Conservation (phyloP, 2,329 filamentous ascomycete genomes). For the Ophiostoma sp. region DNA sequence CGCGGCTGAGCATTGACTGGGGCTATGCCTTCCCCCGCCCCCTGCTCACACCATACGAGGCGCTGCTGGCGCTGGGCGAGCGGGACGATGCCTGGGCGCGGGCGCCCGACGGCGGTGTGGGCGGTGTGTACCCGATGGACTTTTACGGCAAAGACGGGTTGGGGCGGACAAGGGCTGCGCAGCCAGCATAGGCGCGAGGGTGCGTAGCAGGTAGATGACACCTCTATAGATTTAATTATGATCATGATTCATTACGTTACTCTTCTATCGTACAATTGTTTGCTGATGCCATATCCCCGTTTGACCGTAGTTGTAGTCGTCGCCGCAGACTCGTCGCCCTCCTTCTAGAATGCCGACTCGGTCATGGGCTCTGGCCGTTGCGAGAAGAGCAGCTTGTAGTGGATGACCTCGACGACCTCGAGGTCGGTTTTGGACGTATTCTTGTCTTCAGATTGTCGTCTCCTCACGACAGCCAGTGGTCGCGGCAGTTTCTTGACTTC, state of each 20-base stretch:
- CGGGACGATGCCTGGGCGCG: conserved; percentile 65
- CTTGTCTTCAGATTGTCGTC: conserved; percentile 42
- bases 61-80: conserved; percentile 81
- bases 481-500: conserved; percentile 84
- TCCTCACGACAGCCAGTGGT: conserved; percentile 75
- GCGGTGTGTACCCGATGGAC: conserved; percentile 90
- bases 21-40: conserved; percentile 92
- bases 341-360: conserved; percentile 33
- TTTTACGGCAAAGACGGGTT: conserved; percentile 93
- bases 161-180: conserved; percentile 67
- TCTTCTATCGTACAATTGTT: conserved; percentile 9
- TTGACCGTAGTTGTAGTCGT: neutral
- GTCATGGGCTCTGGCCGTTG: conserved; percentile 82
- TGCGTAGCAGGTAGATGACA: too few relatives aligned
- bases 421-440: conserved; percentile 51
- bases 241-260: conserved; percentile 17
- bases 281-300: neutral
- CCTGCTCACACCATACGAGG: conserved; percentile 91
- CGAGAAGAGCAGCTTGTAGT: conserved; percentile 83
- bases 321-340: neutral
- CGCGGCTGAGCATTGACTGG: conserved; percentile 97
- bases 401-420: conserved; percentile 84
- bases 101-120: conserved; percentile 53
- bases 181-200: conserved; percentile 1
- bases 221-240: too few relatives aligned